phyloP scores from a whole-genome alignment of 2,329 filamentous ascomycete genomes.

The Coniochaeta sp. region DNA sequence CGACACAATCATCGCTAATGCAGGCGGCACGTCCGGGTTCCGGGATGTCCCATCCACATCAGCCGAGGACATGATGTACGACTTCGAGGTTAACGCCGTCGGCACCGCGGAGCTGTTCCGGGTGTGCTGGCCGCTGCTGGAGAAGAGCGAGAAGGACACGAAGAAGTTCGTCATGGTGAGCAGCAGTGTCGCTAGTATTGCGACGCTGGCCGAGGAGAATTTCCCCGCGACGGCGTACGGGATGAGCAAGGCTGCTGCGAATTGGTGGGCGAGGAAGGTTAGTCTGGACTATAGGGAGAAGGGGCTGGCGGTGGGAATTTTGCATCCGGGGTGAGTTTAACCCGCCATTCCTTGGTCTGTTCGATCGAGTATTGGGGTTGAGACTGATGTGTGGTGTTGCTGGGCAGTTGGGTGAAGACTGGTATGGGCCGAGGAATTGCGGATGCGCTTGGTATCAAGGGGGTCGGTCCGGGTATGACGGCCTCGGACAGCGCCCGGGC shows the following conservation, averaged over 20 bases:
- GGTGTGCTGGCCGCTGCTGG: slow-evolving; percentile 13
- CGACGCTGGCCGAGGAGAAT: slow-evolving; percentile 9
- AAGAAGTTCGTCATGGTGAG: slow-evolving; percentile 17
- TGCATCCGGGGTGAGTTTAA: slow-evolving; percentile 20
- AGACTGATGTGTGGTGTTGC: not conserved
- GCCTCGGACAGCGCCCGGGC: slow-evolving; percentile 13
- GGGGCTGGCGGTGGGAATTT: slow-evolving; percentile 14
- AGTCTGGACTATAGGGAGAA: slow-evolving; percentile 10
- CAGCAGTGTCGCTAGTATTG: slow-evolving; percentile 18
- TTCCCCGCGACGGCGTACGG: slow-evolving; percentile 16
- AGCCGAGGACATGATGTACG: slow-evolving; percentile 9
- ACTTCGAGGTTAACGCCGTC: slow-evolving; percentile 16
- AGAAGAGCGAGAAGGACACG: not conserved
- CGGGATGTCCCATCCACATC: slow-evolving; percentile 10
- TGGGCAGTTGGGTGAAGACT: slow-evolving; percentile 18
- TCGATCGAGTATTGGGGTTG: not conserved
- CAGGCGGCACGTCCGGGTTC: slow-evolving; percentile 13
- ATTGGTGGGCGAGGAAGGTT: slow-evolving; percentile 18
- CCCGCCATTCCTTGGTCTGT: not conserved
- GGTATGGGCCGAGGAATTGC: slow-evolving; percentile 16
- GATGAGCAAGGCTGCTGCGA: slow-evolving; percentile 20
- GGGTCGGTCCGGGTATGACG: slow-evolving; percentile 11
- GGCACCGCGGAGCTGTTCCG: slow-evolving; percentile 16
- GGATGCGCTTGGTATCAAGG: slow-evolving; percentile 13
- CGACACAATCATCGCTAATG: slow-evolving; percentile 21